phyloP scores from a whole-genome alignment of 129 eudicot genomes.

The Tagetes patula region DNA sequence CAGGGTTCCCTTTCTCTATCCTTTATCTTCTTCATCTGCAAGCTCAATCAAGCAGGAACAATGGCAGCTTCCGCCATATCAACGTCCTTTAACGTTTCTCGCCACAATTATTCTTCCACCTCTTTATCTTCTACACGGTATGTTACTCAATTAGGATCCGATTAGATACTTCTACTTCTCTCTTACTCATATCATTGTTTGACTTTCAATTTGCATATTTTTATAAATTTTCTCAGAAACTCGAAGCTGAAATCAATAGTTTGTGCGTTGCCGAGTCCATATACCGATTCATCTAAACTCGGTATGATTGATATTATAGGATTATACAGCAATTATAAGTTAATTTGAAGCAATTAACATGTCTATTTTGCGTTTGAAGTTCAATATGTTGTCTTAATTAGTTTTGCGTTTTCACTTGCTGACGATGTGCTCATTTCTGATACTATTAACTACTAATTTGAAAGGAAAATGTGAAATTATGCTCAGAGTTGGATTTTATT shows the following conservation, averaged over 20 bases:
- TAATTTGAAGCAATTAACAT: conserved; percentile 2
- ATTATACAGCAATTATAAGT: background rate
- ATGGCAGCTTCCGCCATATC: conserved; percentile 57
- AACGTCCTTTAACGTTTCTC: conserved; percentile 31
- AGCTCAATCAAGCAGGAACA: conserved; percentile 15
- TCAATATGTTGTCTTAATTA: no score
- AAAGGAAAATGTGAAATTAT: background rate
- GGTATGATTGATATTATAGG: conserved; percentile 28
- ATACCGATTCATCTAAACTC: conserved; percentile 40
- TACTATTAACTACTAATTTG: no score
- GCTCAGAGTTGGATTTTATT: conserved; percentile 13
- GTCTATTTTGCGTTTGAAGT: background rate
- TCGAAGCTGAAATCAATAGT: conserved; percentile 39
- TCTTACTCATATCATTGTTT: conserved; percentile 14
- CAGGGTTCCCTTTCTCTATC: conserved; percentile 18
- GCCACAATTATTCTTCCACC: conserved; percentile 18
- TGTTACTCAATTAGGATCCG: background rate
- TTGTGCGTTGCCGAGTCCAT: conserved; percentile 49
- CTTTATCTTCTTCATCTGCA: conserved; percentile 8
- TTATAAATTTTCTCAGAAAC: conserved; percentile 33
- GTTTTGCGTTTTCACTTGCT: no score
- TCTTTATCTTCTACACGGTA: conserved; percentile 29
- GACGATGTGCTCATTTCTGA: no score
- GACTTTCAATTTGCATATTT: background rate
- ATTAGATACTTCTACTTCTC: background rate